Evolutionary conservation across 2,329 filamentous ascomycete species (phyloP), one percentile per base, ranked within the genome.

Genomic region (Huntiella savannae): DNA sequence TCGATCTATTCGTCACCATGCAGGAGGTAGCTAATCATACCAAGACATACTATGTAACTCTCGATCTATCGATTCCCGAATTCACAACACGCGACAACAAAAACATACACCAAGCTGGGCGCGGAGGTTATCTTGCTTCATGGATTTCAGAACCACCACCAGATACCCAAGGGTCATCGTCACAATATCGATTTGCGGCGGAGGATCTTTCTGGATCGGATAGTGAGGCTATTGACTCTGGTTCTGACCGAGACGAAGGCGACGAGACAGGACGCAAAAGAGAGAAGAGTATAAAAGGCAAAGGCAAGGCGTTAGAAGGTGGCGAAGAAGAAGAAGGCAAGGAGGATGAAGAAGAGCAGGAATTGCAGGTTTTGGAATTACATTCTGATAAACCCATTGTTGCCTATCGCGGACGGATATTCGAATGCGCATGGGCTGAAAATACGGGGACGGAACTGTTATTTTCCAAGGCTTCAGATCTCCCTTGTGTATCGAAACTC

Each of bases 401-500:
- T 49, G 80, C 81, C 16, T 92, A 92, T 61, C 72, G 79, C 49
- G 82, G 81, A 28, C 74, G 79, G 51, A 65, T 92, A 16, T 91
- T 87, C 57, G 77, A 75, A 52, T 88, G 85, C 52, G 65, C 75
- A 40, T 96, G 88, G 88, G 73, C 75, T 8, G 76, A 82, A 51
- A 80, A 85, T 50, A 73, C 93, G 38, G 88, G 88, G 33, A 93
- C 86, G 0, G 84, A 92, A 53, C 65, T 87, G 52, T 72, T 93
- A 37, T 79, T 95, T 55, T 70, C 69, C 1, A 62, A 61, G 12
- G 70, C 67, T 44, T 32, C 40, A 16, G 38, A 38, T n/a, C 58
- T 70, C 2, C 69, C 70, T 3, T 59, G 60, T 6, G 58, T 72
- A 35, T 70, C 68, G n/a, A 62, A 66, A 17, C 67, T 73, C 19